Percentiles rank a stretch among this genome's conserved stretches.
Evolutionary conservation across 495 filamentous ascomycete genomes (phyloP).

Genomic region (Bryoglossum gracile): DNA sequence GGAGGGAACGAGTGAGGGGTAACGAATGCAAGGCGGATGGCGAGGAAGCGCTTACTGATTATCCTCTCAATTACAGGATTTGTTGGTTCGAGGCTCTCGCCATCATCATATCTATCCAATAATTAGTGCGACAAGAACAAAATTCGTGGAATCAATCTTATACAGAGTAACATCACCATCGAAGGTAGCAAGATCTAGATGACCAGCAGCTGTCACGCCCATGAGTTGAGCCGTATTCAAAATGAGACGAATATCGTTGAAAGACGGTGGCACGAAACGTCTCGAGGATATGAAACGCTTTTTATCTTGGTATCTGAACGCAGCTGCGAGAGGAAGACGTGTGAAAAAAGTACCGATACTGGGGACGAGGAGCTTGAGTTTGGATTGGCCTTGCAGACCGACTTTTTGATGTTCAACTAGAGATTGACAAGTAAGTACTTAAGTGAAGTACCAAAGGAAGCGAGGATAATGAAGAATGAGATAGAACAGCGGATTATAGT

Average conservation of each 20-base stretch:
- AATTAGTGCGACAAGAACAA: conserved; percentile 1
- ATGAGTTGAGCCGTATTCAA: conserved; percentile 93
- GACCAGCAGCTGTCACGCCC: conserved; percentile 63
- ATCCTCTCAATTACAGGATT: conserved; percentile 78
- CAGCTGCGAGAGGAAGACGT: conserved; percentile 70
- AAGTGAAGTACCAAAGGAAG: not conserved
- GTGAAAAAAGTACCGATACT: conserved; percentile 90
- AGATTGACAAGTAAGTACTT: conserved; percentile 14
- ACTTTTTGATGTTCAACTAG: conserved; percentile 63
- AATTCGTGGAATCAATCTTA: not conserved
- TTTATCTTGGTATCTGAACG: conserved; percentile 84
- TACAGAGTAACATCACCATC: conserved; percentile 91
- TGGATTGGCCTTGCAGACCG: conserved; percentile 62
- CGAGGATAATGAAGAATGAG: not conserved
- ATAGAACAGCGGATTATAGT: too few species aligned
- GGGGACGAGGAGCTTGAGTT: conserved; percentile 87
- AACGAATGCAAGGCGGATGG: not conserved
- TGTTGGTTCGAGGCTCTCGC: conserved; percentile 60
- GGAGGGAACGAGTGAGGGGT: not conserved
- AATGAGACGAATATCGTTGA: conserved; percentile 91
- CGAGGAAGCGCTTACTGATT: conserved; percentile 36
- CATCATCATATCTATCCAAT: conserved; percentile 70
- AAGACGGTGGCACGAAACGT: conserved; percentile 91
- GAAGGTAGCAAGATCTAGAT: conserved; percentile 80
- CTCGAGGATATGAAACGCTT: conserved; percentile 81